phyloP scores from a whole-genome alignment of 2,329 filamentous ascomycete species.

The Aaosphaeria pasadenensis region DNA sequence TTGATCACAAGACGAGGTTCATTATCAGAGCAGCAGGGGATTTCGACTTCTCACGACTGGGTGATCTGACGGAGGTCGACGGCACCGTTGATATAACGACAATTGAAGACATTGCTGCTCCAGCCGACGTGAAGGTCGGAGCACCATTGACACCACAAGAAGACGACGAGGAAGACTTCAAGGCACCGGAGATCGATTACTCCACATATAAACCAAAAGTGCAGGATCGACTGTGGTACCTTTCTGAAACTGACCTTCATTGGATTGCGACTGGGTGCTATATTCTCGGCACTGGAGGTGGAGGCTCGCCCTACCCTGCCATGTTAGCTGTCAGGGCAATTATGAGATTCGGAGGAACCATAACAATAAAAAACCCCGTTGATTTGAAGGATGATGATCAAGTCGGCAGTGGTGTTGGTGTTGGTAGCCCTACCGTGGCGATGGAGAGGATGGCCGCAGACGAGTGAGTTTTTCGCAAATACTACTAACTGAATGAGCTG shows the following conservation, averaged over 20 bases:
- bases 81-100: constrained; percentile 9
- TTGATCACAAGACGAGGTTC: constrained; percentile 48
- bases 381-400: constrained; percentile 44
- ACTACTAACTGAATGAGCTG: neutral
- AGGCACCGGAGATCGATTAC: constrained; percentile 21
- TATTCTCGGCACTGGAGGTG: constrained; percentile 48
- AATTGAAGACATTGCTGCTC: constrained; percentile 12
- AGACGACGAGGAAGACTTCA: constrained; percentile 12
- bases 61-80: constrained; percentile 18
- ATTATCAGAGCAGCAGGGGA: constrained; percentile 58
- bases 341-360: constrained; percentile 37
- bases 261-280: constrained; percentile 49
- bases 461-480: constrained; percentile 25
- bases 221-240: constrained; percentile 38
- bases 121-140: constrained; percentile 4
- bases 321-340: constrained; percentile 43
- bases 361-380: constrained; percentile 42
- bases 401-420: constrained; percentile 45
- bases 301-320: constrained; percentile 45
- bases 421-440: constrained; percentile 43
- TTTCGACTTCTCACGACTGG: constrained; percentile 36
- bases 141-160: constrained; percentile 15
- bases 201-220: constrained; percentile 42
- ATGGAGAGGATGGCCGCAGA: constrained; percentile 44
- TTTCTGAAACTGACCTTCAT: constrained; percentile 45